These are phyloP conservation scores for Suillus sp. DNA, from an alignment of 768 basidiomycete genomes.

Conservation along the genomic window DNA sequence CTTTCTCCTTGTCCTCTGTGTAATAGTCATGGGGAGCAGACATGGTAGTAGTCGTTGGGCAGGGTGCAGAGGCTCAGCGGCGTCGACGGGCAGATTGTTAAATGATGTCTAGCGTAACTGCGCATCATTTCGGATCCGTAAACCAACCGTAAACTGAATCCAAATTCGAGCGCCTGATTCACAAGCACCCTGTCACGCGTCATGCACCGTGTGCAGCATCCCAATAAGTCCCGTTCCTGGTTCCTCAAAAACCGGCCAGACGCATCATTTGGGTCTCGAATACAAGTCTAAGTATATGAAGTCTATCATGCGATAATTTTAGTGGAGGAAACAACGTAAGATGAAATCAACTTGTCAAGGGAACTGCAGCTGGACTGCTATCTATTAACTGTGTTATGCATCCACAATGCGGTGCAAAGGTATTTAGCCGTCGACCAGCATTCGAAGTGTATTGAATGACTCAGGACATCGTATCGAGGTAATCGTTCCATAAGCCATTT, in stretches of 20 bases:
- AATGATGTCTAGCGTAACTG: neutral
- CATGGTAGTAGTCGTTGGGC: neutral
- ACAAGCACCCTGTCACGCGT: neutral
- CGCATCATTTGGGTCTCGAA: neutral
- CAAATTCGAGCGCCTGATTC: neutral
- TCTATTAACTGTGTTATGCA: neutral
- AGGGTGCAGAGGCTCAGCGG: neutral
- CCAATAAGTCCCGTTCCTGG: neutral
- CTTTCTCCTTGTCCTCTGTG: slow-evolving; percentile 27
- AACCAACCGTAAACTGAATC: neutral
- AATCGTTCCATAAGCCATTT: neutral
- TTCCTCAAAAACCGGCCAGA: neutral
- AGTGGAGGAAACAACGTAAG: neutral
- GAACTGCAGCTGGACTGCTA: neutral
- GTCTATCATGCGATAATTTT: neutral
- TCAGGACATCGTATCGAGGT: neutral
- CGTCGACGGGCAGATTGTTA: neutral
- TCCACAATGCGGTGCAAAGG: neutral
- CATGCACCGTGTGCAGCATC: neutral
- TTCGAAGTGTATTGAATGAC: neutral
- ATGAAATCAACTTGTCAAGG: neutral
- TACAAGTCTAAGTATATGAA: neutral
- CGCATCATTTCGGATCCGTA: neutral
- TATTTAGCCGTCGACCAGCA: neutral
- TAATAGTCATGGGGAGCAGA: slow-evolving; percentile 1